These are phyloP conservation scores for Zizania latifolia DNA, from an alignment of 176 grass and related monocot species.

Conservation along the genomic window DNA sequence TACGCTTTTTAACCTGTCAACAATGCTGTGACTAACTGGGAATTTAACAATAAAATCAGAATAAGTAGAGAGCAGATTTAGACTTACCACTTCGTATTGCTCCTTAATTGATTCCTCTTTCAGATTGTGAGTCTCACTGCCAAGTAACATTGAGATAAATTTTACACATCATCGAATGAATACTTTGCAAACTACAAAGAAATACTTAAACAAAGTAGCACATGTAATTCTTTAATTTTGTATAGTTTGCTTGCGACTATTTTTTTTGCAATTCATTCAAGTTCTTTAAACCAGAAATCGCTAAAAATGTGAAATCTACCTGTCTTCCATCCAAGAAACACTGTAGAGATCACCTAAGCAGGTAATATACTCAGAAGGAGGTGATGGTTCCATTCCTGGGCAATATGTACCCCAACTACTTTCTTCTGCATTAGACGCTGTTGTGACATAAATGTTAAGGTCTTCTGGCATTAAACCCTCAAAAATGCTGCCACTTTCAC, in stretches of 20 bases:
- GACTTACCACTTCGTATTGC: constrained; percentile 58
- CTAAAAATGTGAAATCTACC: constrained; percentile 28
- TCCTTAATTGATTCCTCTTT: constrained; percentile 74
- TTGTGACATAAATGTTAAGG: constrained; percentile 84
- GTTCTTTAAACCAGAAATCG: too few relatives aligned
- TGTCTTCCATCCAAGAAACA: constrained; percentile 98
- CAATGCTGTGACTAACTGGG: neutral
- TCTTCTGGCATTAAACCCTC: constrained; percentile 69
- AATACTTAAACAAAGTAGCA: neutral
- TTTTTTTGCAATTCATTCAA: too few relatives aligned
- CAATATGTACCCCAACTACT: constrained; percentile 96
- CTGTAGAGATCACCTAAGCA: constrained; percentile 94
- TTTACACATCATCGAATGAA: neutral
- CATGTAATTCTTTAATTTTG: too few relatives aligned
- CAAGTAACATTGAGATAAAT: constrained; percentile 15
- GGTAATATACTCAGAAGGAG: constrained; percentile 71
- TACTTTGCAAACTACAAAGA: neutral
- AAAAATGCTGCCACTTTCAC: constrained; percentile 96
- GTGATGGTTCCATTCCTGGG: constrained; percentile 74
- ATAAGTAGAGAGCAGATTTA: neutral
- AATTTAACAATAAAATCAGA: neutral
- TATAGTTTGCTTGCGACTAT: too few relatives aligned
- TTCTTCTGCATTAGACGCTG: constrained; percentile 72
- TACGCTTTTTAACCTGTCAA: constrained; percentile 68
- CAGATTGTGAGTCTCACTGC: constrained; percentile 67